Conservation (phyloP, 177 flowering plant species). For the Vitis hybrid region DNA sequence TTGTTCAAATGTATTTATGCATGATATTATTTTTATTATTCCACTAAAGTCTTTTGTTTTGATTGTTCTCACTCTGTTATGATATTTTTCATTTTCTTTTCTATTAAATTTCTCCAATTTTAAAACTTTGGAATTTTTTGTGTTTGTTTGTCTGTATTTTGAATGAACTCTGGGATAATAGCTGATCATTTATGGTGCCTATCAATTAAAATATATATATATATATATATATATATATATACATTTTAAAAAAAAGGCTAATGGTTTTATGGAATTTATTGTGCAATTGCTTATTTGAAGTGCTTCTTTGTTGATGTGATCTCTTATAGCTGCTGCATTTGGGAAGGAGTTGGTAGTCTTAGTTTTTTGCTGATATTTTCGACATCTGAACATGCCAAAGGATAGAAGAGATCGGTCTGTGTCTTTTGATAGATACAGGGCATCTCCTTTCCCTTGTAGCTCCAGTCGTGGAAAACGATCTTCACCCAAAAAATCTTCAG, state of each 20-base stretch:
- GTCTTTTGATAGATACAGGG: slow-evolving; percentile 49
- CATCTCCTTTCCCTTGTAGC: slow-evolving; percentile 66
- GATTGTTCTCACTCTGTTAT: too few relatives aligned
- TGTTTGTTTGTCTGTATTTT: neutral
- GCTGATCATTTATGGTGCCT: too few relatives aligned
- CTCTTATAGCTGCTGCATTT: slow-evolving; percentile 8
- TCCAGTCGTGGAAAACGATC: slow-evolving; percentile 40
- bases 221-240: too few relatives aligned
- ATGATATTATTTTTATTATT: too few relatives aligned
- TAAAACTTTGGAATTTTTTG: too few relatives aligned
- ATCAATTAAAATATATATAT: too few relatives aligned
- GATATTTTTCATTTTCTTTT: too few relatives aligned
- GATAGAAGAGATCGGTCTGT: slow-evolving; percentile 67
- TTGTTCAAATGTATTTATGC: neutral
- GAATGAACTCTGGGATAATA: neutral
- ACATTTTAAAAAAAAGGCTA: too few relatives aligned
- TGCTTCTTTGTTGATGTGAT: neutral
- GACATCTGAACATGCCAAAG: slow-evolving; percentile 59
- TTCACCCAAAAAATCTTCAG: slow-evolving; percentile 33
- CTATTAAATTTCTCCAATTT: too few relatives aligned
- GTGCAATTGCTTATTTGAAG: neutral
- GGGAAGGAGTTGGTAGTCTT: neutral
- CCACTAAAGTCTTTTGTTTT: too few relatives aligned
- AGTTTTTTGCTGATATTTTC: slow-evolving; percentile 7
- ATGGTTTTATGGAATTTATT: neutral